Conservation (phyloP, 495 filamentous ascomycete genomes). For the Tuber magnatum region DNA sequence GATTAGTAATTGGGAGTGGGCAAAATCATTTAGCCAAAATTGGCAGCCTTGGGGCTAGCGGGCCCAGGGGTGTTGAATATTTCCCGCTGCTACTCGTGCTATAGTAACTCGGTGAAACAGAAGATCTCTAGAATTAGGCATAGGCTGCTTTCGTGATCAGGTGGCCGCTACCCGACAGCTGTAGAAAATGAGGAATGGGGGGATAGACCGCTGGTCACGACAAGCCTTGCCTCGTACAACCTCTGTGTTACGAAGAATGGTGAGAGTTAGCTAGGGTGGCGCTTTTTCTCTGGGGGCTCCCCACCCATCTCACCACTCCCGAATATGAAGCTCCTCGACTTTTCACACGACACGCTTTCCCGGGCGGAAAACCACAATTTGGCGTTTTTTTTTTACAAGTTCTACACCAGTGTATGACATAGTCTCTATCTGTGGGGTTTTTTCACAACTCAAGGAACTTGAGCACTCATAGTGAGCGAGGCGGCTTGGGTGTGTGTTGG, state of each 20-base stretch:
- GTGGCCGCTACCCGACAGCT: background rate
- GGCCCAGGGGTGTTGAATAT: background rate
- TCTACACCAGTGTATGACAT: background rate
- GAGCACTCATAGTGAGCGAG: background rate
- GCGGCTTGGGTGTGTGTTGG: background rate
- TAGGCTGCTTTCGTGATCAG: background rate
- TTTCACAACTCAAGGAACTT: background rate
- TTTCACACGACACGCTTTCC: background rate
- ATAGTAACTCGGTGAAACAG: too few relatives aligned
- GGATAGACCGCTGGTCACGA: background rate
- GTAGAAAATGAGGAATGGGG: background rate
- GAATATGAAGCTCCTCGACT: background rate
- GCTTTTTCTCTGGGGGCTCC: background rate
- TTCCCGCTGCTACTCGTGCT: background rate
- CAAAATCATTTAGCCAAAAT: background rate
- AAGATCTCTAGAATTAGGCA: background rate
- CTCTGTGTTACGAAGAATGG: background rate
- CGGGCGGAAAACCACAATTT: background rate
- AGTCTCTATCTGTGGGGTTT: background rate
- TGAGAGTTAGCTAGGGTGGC: background rate
- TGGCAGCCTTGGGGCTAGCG: background rate
- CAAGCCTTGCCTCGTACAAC: background rate
- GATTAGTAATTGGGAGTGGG: background rate
- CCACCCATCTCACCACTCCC: background rate
- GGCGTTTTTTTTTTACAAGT: background rate